Evolutionary conservation across 2,329 filamentous ascomycete species (phyloP).

Genomic region (Diaporthe destruens): DNA sequence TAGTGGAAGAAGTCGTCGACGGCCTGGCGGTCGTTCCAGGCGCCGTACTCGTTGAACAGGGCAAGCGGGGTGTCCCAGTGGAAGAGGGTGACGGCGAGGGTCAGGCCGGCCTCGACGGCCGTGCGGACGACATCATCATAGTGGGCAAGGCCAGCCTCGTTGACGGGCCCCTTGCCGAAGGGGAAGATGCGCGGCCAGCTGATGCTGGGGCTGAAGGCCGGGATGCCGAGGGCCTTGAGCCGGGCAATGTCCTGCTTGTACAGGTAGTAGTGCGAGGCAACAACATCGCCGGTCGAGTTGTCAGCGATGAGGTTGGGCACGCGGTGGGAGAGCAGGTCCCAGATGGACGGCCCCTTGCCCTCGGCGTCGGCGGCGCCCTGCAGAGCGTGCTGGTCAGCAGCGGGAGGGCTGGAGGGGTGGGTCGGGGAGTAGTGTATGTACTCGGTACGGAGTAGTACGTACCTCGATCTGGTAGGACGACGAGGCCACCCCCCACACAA

Average conservation of each 20-base stretch:
- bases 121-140: slow-evolving; percentile 34
- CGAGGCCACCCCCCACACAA: slow-evolving; percentile 33
- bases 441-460: no score
- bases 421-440: no score
- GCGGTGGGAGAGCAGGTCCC: slow-evolving; percentile 33
- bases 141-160: slow-evolving; percentile 28
- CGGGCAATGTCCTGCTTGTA: slow-evolving; percentile 36
- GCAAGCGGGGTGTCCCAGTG: slow-evolving; percentile 35
- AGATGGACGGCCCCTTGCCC: slow-evolving; percentile 29
- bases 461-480: slow-evolving; percentile 36
- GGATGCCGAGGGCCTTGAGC: slow-evolving; percentile 23
- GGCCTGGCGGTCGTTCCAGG: slow-evolving; percentile 29
- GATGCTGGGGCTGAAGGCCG: slow-evolving; percentile 28
- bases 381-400: neutral
- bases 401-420: neutral
- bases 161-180: slow-evolving; percentile 32
- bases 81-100: slow-evolving; percentile 27
- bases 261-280: slow-evolving; percentile 33
- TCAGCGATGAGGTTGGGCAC: slow-evolving; percentile 29
- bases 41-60: slow-evolving; percentile 28
- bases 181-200: slow-evolving; percentile 34
- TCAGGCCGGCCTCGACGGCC: slow-evolving; percentile 21
- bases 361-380: slow-evolving; percentile 31
- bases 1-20: slow-evolving; percentile 37
- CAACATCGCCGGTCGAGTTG: slow-evolving; percentile 27